A percentile compares a stretch with the other conserved stretches of the same genome.
Evolutionary conservation across 768 basidiomycete genomes (phyloP).

Genomic region (Auriscalpium vulgare): DNA sequence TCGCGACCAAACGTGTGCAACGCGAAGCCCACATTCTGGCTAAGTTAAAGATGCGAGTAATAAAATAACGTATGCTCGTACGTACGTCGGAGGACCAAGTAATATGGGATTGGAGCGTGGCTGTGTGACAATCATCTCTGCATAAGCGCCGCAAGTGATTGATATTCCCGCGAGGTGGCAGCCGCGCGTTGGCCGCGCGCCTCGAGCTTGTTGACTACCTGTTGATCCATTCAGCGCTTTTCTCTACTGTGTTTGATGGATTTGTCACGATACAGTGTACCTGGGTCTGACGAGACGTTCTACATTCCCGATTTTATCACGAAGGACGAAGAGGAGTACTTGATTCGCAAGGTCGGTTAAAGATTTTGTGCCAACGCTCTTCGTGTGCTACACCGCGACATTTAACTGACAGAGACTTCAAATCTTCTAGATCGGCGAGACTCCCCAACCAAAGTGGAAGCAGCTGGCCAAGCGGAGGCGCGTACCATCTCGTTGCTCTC

Average conservation of each 20-base stretch:
- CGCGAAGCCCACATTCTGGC: too few species aligned
- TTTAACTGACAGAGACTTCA: conserved; percentile 3
- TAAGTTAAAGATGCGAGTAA: too few species aligned
- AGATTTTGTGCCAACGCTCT: background rate
- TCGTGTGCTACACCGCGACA: conserved; percentile 3
- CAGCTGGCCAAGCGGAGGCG: conserved; percentile 62
- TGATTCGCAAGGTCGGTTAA: conserved; percentile 60
- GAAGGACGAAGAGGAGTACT: conserved; percentile 64
- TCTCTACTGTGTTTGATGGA: background rate
- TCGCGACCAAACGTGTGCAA: too few species aligned
- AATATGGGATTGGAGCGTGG: too few species aligned
- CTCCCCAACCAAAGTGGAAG: conserved; percentile 81
- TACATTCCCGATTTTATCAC: conserved; percentile 78
- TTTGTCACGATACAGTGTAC: conserved; percentile 6
- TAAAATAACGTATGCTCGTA: too few species aligned
- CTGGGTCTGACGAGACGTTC: conserved; percentile 35
- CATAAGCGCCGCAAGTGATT: too few species aligned
- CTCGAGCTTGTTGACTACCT: too few species aligned
- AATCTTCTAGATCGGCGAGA: conserved; percentile 55
- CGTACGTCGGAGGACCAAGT: too few species aligned
- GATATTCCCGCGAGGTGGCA: too few species aligned
- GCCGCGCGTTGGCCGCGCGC: too few species aligned
- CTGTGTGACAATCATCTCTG: too few species aligned
- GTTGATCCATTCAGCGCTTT: too few species aligned
- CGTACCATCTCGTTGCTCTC: conserved; percentile 19